Percentiles rank a stretch among this genome's conserved stretches.
phyloP scores from a whole-genome alignment of 2,329 filamentous ascomycete species.

The Zopfia rhizophila region DNA sequence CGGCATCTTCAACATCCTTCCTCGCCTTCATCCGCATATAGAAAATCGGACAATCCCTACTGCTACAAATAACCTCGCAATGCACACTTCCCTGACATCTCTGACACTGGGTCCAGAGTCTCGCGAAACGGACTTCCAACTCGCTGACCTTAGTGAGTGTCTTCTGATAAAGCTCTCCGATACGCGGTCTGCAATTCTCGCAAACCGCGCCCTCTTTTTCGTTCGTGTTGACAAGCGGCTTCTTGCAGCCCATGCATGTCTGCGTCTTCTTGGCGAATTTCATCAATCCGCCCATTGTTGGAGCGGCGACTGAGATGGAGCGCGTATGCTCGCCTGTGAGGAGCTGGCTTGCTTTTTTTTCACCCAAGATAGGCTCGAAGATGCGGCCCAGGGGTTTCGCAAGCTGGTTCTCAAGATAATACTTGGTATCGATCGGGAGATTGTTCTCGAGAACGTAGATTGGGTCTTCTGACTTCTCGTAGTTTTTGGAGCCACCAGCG shows the following conservation, averaged over 20 bases:
- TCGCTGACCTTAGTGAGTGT: slow-evolving; percentile 89
- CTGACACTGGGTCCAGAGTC: slow-evolving; percentile 98
- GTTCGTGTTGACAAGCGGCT: slow-evolving; percentile 82
- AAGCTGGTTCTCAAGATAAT: slow-evolving; percentile 98
- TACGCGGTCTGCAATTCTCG: slow-evolving; percentile 81
- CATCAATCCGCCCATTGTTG: slow-evolving; percentile 93
- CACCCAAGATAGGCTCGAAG: slow-evolving; percentile 96
- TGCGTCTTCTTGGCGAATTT: slow-evolving; percentile 98
- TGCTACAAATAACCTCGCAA: slow-evolving; percentile 97
- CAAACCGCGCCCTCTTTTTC: slow-evolving; percentile 90
- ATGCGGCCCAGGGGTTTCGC: slow-evolving; percentile 94
- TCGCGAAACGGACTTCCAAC: slow-evolving; percentile 89
- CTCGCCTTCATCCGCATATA: slow-evolving; percentile 99
- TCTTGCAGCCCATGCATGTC: slow-evolving; percentile 99
- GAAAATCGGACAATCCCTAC: slow-evolving; percentile 97
- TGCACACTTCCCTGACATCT: slow-evolving; percentile 98
- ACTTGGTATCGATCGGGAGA: slow-evolving; percentile 96
- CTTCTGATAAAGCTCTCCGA: slow-evolving; percentile 94
- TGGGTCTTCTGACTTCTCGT: slow-evolving; percentile 96
- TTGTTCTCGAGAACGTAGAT: slow-evolving; percentile 98
- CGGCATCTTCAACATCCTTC: slow-evolving; percentile 96
- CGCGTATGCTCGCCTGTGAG: slow-evolving; percentile 94
- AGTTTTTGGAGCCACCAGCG: slow-evolving; percentile 88
- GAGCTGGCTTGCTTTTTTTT: slow-evolving; percentile 86
- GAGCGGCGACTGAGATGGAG: slow-evolving; percentile 91